These are phyloP conservation scores for Globisporangium recalcitrans DNA, from an alignment of 352 stramenopile genomes.

Conservation along the genomic window DNA sequence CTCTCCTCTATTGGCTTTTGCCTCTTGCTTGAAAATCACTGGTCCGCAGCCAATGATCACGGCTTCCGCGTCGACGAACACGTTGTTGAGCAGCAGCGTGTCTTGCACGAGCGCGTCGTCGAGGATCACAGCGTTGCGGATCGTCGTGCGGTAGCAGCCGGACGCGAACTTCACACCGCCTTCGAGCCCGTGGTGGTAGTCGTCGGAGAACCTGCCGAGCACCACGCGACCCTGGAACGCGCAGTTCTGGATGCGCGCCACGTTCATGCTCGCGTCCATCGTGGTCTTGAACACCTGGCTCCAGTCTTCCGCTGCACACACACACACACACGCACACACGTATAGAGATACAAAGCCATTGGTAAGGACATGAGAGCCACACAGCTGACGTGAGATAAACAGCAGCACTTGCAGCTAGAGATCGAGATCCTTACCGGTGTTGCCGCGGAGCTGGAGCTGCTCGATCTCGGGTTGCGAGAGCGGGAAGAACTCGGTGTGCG, in stretches of 20 bases:
- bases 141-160: slow-evolving; percentile 63
- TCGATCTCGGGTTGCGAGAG: slow-evolving; percentile 46
- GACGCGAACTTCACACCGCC: slow-evolving; percentile 44
- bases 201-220: slow-evolving; percentile 44
- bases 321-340: slow-evolving; percentile 2
- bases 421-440: slow-evolving; percentile 35
- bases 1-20: not conserved
- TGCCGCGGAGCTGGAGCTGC: slow-evolving; percentile 51
- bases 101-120: slow-evolving; percentile 75
- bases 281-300: slow-evolving; percentile 39
- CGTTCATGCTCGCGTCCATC: slow-evolving; percentile 18
- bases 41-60: slow-evolving; percentile 63
- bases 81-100: slow-evolving; percentile 45
- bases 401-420: slow-evolving; percentile 2
- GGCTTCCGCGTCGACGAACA: slow-evolving; percentile 42
- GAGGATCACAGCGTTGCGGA: slow-evolving; percentile 57
- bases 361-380: not conserved
- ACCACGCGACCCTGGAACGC: slow-evolving; percentile 62
- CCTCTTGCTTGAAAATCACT: slow-evolving; percentile 26
- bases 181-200: slow-evolving; percentile 35
- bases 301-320: slow-evolving; percentile 54
- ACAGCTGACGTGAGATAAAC: slow-evolving; percentile 3
- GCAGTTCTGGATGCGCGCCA: slow-evolving; percentile 51
- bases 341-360: not conserved
- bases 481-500: slow-evolving; percentile 22